Percentiles rank a stretch among this genome's conserved stretches.
These are phyloP conservation scores for Singerocomus inundabilis DNA, from an alignment of 1,284 basidiomycete genomes.

Conservation along the genomic window DNA sequence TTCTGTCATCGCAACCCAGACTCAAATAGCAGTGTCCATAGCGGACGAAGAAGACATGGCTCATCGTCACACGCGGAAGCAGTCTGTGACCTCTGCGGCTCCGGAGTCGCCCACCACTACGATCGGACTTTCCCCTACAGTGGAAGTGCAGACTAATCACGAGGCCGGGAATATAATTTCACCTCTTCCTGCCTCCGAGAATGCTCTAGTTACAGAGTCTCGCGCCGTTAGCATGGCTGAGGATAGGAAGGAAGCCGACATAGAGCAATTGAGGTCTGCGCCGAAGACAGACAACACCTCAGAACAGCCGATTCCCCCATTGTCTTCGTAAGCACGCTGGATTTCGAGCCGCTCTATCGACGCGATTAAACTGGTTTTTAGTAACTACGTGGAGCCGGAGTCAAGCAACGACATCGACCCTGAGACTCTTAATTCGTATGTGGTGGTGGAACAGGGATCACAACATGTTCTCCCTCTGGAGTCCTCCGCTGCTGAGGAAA, in stretches of 20 bases:
- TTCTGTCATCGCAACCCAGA: background rate
- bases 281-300: background rate
- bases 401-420: too few species aligned
- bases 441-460: too few species aligned
- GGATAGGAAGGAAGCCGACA: background rate
- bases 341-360: too few species aligned
- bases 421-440: too few species aligned
- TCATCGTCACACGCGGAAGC: background rate
- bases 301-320: background rate
- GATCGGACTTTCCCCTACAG: background rate
- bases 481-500: too few species aligned
- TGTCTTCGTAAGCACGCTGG: slow-evolving; percentile 4
- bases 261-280: background rate
- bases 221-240: background rate
- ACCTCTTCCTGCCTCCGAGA: background rate
- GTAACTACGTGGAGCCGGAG: too few species aligned
- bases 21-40: background rate
- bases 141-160: background rate
- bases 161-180: background rate
- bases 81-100: background rate
- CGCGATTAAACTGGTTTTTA: too few species aligned
- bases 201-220: background rate
- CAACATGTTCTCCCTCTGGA: too few species aligned
- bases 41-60: background rate
- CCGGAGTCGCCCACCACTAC: background rate